phyloP scores from a whole-genome alignment of 2,329 filamentous ascomycete genomes.

The Neopestalotiopsis rosae region DNA sequence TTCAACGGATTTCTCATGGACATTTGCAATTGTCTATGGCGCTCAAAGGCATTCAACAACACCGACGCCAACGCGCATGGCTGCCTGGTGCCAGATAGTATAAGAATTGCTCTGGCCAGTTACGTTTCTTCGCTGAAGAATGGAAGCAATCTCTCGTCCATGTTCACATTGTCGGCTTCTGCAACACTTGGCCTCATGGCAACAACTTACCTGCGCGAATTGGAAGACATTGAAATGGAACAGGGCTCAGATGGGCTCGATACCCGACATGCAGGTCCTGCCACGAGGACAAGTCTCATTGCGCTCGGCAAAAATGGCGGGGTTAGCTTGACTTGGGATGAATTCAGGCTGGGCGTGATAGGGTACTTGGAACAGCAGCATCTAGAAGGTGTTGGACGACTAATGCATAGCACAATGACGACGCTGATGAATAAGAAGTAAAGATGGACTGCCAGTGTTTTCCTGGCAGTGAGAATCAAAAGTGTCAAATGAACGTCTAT shows the following conservation, averaged over 20 bases:
- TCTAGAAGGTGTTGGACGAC: slow-evolving; percentile 67
- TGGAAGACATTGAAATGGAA: slow-evolving; percentile 61
- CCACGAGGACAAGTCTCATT: slow-evolving; percentile 70
- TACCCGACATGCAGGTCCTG: slow-evolving; percentile 68
- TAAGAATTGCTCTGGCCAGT: slow-evolving; percentile 49
- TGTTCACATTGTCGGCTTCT: slow-evolving; percentile 66
- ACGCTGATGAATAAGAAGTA: slow-evolving; percentile 61
- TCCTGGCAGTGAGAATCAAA: too few species aligned
- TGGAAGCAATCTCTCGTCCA: slow-evolving; percentile 48
- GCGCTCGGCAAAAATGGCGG: slow-evolving; percentile 70
- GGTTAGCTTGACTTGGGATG: slow-evolving; percentile 70
- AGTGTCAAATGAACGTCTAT: not conserved
- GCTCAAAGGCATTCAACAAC: slow-evolving; percentile 71
- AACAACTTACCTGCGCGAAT: slow-evolving; percentile 57
- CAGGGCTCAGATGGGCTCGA: slow-evolving; percentile 42
- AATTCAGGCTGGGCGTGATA: slow-evolving; percentile 77
- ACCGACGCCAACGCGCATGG: slow-evolving; percentile 68
- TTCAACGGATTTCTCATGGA: slow-evolving; percentile 91
- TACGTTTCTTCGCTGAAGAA: slow-evolving; percentile 57
- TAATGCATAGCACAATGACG: slow-evolving; percentile 85
- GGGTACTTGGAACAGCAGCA: slow-evolving; percentile 69
- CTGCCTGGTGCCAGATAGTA: slow-evolving; percentile 51
- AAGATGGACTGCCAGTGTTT: not conserved
- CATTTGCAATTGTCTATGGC: slow-evolving; percentile 83
- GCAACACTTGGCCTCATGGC: slow-evolving; percentile 62